Evolutionary conservation across 345 rosid species (phyloP).

Genomic region (Lumnitzera racemosa): DNA sequence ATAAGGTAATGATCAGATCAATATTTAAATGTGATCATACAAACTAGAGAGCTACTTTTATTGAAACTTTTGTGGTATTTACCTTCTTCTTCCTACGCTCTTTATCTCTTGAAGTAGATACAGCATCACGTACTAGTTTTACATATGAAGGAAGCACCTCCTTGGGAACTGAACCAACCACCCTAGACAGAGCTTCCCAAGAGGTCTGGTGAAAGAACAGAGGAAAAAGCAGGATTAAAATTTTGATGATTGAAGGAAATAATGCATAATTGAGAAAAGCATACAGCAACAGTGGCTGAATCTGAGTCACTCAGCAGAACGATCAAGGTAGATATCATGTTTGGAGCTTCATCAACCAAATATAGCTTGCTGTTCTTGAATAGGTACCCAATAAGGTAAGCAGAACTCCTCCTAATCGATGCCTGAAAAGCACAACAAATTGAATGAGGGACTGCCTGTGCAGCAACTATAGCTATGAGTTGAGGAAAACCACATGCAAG

Average conservation of each 20-base stretch:
- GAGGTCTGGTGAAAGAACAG: conserved; percentile 44
- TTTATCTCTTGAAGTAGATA: conserved; percentile 89
- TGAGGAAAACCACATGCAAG: background rate
- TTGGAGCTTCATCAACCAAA: conserved; percentile 94
- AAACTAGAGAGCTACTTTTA: background rate
- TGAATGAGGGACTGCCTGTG: background rate
- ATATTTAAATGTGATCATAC: background rate
- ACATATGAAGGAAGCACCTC: conserved; percentile 86
- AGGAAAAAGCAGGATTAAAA: conserved; percentile 15
- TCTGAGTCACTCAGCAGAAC: conserved; percentile 86
- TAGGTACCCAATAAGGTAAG: conserved; percentile 84
- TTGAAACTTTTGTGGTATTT: conserved; percentile 3
- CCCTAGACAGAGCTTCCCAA: conserved; percentile 92
- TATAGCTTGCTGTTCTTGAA: conserved; percentile 86
- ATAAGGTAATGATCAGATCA: background rate
- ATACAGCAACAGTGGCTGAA: conserved; percentile 73
- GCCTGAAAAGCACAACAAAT: conserved; percentile 43
- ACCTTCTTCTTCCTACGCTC: conserved; percentile 91
- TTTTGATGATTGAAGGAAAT: background rate
- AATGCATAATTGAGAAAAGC: conserved; percentile 8
- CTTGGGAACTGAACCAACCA: conserved; percentile 85
- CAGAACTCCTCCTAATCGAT: conserved; percentile 77
- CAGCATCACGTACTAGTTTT: conserved; percentile 88
- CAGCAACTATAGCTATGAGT: background rate
- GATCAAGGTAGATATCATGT: conserved; percentile 82